Evolutionary conservation across 2,329 filamentous ascomycete species (phyloP).

Genomic region (Hypoxylon sp.): DNA sequence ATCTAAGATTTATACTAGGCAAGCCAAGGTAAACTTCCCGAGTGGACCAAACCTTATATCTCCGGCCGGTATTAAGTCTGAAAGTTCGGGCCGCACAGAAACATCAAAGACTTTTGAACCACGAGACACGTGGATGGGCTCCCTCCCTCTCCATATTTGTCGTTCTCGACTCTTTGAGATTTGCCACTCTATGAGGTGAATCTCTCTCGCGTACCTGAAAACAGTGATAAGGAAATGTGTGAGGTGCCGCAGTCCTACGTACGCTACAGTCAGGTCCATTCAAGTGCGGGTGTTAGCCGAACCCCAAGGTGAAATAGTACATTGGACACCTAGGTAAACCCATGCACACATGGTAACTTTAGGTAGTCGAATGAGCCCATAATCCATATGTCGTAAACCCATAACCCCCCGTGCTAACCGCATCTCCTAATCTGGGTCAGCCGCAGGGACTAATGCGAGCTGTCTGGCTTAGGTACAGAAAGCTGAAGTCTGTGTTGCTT

Average conservation of each 20-base stretch:
- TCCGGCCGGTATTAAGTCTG: conserved; percentile 11
- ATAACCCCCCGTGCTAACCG: conserved; percentile 17
- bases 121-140: not conserved
- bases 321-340: conserved; percentile 2
- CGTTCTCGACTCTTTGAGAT: not conserved
- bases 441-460: conserved; percentile 34
- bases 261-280: conserved; percentile 22
- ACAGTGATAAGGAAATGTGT: conserved; percentile 13
- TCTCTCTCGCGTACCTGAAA: conserved; percentile 8
- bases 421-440: conserved; percentile 34
- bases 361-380: conserved; percentile 12
- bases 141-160: conserved; percentile 7
- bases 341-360: not conserved
- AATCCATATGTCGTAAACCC: not conserved
- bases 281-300: conserved; percentile 22
- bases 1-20: conserved; percentile 8
- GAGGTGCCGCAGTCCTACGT: conserved; percentile 23
- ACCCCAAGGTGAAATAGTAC: conserved; percentile 16
- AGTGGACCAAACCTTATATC: conserved; percentile 17
- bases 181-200: conserved; percentile 7
- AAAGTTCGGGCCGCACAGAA: conserved; percentile 1
- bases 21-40: conserved; percentile 10
- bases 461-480: conserved; percentile 28
- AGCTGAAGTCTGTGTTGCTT: conserved; percentile 27
- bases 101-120: not conserved